A percentile compares a stretch with the other conserved stretches of the same genome.
phyloP scores from a whole-genome alignment of 106 monocot genomes.

The Phalaenopsis aphrodite region DNA sequence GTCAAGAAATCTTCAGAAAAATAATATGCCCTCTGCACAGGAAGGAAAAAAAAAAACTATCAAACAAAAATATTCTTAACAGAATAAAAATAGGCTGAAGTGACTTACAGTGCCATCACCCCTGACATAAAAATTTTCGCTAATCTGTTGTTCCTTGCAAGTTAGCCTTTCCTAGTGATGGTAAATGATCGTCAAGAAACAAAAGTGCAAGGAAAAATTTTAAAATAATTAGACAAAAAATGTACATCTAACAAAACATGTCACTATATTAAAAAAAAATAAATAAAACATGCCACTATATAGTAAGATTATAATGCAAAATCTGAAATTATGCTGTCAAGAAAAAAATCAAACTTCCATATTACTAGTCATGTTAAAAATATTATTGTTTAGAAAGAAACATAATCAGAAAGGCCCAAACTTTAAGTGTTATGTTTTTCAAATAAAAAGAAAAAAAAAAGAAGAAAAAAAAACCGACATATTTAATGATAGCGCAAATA shows the following conservation, averaged over 20 bases:
- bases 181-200: neutral
- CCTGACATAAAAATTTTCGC: slow-evolving; percentile 95
- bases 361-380: neutral
- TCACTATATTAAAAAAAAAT: no score
- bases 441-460: no score
- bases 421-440: neutral
- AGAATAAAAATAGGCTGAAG: neutral
- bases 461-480: no score
- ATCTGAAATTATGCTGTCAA: neutral
- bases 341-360: neutral
- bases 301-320: neutral
- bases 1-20: slow-evolving; percentile 67
- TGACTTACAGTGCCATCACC: slow-evolving; percentile 98
- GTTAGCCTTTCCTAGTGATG: slow-evolving; percentile 70
- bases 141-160: slow-evolving; percentile 75
- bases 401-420: neutral
- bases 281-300: neutral
- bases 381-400: neutral
- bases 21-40: slow-evolving; percentile 82
- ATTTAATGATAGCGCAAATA: no score
- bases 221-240: neutral
- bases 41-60: neutral
- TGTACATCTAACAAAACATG: neutral
- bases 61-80: neutral
- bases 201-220: neutral